Percentiles rank a stretch among this genome's conserved stretches.
Evolutionary conservation across 2,329 filamentous ascomycete species (phyloP).

Genomic region (Parascedosporium putredinis): DNA sequence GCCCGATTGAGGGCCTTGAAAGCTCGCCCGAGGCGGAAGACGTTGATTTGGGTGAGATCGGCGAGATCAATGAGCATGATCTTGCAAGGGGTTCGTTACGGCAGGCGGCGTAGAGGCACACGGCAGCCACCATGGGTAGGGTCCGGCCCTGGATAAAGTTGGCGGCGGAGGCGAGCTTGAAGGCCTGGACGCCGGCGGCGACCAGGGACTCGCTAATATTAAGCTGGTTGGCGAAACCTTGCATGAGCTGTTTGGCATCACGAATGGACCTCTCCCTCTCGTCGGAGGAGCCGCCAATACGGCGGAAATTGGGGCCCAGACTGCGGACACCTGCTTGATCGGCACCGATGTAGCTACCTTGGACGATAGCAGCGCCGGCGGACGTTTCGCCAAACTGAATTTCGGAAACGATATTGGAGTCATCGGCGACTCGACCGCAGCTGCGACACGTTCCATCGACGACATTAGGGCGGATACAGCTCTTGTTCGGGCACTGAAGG

Average conservation of each 20-base stretch:
- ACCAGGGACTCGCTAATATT: constrained; percentile 51
- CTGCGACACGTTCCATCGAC: constrained; percentile 63
- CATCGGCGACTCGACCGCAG: constrained; percentile 76
- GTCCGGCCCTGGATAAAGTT: constrained; percentile 82
- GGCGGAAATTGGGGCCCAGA: constrained; percentile 50
- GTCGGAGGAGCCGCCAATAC: constrained; percentile 42
- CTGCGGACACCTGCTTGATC: constrained; percentile 72
- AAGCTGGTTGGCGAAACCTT: constrained; percentile 51
- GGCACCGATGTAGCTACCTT: constrained; percentile 78
- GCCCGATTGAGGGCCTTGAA: constrained; percentile 75
- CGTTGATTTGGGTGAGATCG: constrained; percentile 72
- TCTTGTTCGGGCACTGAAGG: constrained; percentile 46
- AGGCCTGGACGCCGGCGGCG: constrained; percentile 59
- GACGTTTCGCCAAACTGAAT: constrained; percentile 83
- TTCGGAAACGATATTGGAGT: constrained; percentile 85
- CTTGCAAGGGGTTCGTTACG: constrained; percentile 66
- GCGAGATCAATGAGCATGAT: constrained; percentile 94
- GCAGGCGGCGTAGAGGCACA: constrained; percentile 83
- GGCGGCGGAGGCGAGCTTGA: constrained; percentile 62
- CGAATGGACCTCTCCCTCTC: constrained; percentile 51
- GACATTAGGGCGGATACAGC: constrained; percentile 50
- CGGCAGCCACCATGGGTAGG: constrained; percentile 76
- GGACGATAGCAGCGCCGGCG: constrained; percentile 76
- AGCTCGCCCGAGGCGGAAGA: constrained; percentile 81
- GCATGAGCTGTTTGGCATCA: constrained; percentile 47